Conservation (phyloP, 2,329 filamentous ascomycete species). For the Didymella arachidicola region DNA sequence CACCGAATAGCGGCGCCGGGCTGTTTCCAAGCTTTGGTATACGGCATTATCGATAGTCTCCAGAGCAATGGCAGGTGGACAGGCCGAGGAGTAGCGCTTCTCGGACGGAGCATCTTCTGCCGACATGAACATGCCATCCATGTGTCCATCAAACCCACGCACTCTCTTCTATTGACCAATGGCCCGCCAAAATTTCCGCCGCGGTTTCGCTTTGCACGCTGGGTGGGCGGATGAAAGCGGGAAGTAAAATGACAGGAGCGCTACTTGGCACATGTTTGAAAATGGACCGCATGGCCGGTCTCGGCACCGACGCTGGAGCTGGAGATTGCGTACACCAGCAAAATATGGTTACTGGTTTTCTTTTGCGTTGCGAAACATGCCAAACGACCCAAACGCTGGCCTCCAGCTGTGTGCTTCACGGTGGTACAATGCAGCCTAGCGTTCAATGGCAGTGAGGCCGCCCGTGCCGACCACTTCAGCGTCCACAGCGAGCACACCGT, state of each 20-base stretch:
- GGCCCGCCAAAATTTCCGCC: conserved; percentile 40
- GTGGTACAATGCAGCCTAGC: conserved; percentile 16
- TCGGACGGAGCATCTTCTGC: conserved; percentile 36
- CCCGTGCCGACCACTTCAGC: conserved; percentile 28
- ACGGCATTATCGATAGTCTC: conserved; percentile 21
- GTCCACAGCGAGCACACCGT: conserved; percentile 15
- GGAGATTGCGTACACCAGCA: conserved; percentile 40
- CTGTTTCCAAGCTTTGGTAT: conserved; percentile 26
- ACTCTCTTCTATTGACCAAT: conserved; percentile 35
- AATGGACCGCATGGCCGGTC: conserved; percentile 32
- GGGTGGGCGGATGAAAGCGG: conserved; percentile 22
- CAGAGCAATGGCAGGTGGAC: conserved; percentile 25
- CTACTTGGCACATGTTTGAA: conserved; percentile 45
- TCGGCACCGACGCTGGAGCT: conserved; percentile 30
- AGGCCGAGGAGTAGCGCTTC: conserved; percentile 21
- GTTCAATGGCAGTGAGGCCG: conserved; percentile 27
- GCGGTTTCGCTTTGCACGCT: conserved; percentile 34
- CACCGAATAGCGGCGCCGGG: conserved; percentile 27
- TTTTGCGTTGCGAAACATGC: conserved; percentile 43
- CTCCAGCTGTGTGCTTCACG: conserved; percentile 47
- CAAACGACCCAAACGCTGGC: conserved; percentile 41
- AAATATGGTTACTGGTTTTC: conserved; percentile 22
- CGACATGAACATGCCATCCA: conserved; percentile 38
- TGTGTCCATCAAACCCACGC: conserved; percentile 49
- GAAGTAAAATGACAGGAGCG: conserved; percentile 25